Conservation (phyloP, 495 filamentous ascomycete species). For the Ramalina intermedia region DNA sequence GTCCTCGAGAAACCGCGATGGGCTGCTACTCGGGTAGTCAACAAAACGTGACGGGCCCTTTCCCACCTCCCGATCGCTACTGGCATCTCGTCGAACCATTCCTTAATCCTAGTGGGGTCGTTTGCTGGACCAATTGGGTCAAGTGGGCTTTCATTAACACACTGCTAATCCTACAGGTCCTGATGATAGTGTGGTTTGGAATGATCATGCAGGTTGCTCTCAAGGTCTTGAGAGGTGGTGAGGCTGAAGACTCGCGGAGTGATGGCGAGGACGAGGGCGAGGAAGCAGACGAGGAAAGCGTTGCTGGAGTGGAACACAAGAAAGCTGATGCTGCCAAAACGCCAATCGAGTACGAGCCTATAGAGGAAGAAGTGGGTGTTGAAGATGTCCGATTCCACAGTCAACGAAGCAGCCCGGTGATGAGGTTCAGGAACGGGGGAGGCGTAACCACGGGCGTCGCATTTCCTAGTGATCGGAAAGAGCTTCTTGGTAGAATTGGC, state of each 20-base stretch:
- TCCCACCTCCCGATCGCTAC: constrained; percentile 41
- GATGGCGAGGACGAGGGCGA: constrained; percentile 68
- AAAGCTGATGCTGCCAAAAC: constrained; percentile 3
- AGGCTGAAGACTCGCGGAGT: constrained; percentile 74
- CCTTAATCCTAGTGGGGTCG: constrained; percentile 45
- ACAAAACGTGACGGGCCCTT: constrained; percentile 35
- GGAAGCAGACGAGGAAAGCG: constrained; percentile 36
- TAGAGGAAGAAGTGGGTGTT: constrained; percentile 54
- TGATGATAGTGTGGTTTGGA: constrained; percentile 78
- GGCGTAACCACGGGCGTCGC: constrained; percentile 8
- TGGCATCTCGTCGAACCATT: constrained; percentile 57
- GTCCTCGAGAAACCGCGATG: constrained; percentile 42
- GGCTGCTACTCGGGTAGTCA: constrained; percentile 57
- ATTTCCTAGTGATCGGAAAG: constrained; percentile 9
- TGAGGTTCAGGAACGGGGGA: constrained; percentile 4
- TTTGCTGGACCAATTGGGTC: constrained; percentile 64
- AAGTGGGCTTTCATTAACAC: constrained; percentile 61
- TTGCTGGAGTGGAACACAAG: constrained; percentile 7
- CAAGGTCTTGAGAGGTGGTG: constrained; percentile 57
- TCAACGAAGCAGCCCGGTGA: constrained; percentile 25
- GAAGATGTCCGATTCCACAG: constrained; percentile 41
- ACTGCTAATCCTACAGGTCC: constrained; percentile 60
- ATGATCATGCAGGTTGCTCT: constrained; percentile 74
- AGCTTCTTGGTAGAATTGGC: constrained; percentile 9
- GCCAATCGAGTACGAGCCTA: constrained; percentile 22